phyloP scores from a whole-genome alignment of 768 basidiomycete genomes.

The Boletus insuetus region DNA sequence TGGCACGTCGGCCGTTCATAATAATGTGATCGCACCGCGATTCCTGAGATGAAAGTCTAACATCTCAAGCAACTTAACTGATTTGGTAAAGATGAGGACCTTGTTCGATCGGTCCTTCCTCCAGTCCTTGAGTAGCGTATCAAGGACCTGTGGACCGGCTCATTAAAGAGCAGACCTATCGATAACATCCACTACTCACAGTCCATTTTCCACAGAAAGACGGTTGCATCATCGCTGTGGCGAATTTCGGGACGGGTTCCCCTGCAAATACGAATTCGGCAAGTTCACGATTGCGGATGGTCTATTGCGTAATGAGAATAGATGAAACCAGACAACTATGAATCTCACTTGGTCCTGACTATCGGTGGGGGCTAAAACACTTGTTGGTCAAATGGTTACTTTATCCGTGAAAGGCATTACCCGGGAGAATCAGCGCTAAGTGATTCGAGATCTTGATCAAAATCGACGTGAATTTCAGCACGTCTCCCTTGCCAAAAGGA shows the following conservation, averaged over 20 bases:
- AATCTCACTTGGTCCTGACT: conserved; percentile 59
- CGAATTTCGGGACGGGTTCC: conserved; percentile 54
- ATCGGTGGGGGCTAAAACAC: conserved; percentile 57
- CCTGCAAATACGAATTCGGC: conserved; percentile 62
- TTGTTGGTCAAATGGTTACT: not conserved
- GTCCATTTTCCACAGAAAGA: conserved; percentile 84
- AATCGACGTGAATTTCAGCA: conserved; percentile 79
- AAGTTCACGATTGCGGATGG: conserved; percentile 58
- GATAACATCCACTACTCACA: conserved; percentile 41
- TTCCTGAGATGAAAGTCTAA: conserved; percentile 70
- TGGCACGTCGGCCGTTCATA: not conserved
- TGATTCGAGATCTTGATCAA: conserved; percentile 89
- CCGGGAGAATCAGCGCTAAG: conserved; percentile 79
- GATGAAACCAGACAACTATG: not conserved
- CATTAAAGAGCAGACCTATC: not conserved
- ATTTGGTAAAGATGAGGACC: conserved; percentile 91
- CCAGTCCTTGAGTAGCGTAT: conserved; percentile 63
- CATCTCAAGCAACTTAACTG: conserved; percentile 87
- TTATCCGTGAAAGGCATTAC: conserved; percentile 36
- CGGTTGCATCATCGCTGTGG: conserved; percentile 58
- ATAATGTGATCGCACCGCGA: conserved; percentile 36
- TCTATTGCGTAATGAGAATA: conserved; percentile 21
- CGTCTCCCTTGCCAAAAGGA: conserved; percentile 41
- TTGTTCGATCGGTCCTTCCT: conserved; percentile 70
- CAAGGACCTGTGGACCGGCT: conserved; percentile 53